Evolutionary conservation across 1,284 basidiomycete genomes (phyloP), one percentile per base, ranked within the genome.

Genomic region (Puccinia coronata): DNA sequence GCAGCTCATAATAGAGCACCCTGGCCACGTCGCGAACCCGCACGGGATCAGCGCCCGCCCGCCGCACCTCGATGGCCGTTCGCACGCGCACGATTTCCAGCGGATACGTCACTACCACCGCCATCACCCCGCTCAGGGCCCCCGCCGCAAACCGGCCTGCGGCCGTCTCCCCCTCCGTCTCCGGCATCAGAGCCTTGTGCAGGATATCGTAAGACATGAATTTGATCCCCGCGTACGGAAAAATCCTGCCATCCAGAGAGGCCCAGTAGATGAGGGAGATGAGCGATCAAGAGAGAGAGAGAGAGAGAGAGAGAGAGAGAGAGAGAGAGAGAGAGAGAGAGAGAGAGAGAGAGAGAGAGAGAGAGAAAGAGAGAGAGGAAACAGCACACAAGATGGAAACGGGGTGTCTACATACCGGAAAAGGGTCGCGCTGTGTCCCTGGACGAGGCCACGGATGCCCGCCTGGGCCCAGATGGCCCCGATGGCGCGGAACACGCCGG

Each of bases 211-310:
- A 99, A 2, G 94, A 91, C 92, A 98, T 96, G 86, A 96, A 99
- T 87, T 98, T 98, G 87, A 99, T 93, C 73, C 92, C 95, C 55
- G 97, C 97, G 86, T 99, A 97, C 0, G 97, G 96, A 86, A 98
- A 98, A 81, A 90, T 89, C 51, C 90, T 81, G 36, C n/a, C n/a
- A n/a, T n/a, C n/a, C n/a, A n/a, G n/a, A n/a, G n/a, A n/a, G n/a
- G n/a, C n/a, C n/a, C n/a, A n/a, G n/a, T n/a, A n/a, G n/a, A n/a
- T n/a, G n/a, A n/a, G n/a, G n/a, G n/a, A n/a, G n/a, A n/a, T n/a
- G n/a, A n/a, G n/a, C n/a, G n/a, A n/a, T n/a, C n/a, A n/a, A n/a
- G n/a, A n/a, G n/a, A n/a, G n/a, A n/a, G n/a, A n/a, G n/a, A n/a
- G n/a, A n/a, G n/a, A n/a, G n/a, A n/a, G n/a, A n/a, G n/a, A n/a